Evolutionary conservation across 75 land plant species (phyloP).

Genomic region (Pinus taeda): DNA sequence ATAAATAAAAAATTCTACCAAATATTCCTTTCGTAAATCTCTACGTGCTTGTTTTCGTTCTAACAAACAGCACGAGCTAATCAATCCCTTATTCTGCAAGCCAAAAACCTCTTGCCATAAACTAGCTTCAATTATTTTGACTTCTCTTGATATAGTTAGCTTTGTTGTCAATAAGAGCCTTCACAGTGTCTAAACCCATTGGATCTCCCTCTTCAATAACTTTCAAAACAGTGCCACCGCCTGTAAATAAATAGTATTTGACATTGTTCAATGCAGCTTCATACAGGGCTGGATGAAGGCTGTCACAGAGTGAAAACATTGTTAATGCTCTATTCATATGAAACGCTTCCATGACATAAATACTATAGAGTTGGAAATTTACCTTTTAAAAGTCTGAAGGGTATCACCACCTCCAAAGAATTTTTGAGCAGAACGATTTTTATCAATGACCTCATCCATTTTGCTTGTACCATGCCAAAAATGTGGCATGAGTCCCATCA

Average conservation of each 20-base stretch:
- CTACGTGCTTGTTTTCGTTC: no score
- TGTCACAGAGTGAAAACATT: slow-evolving; percentile 3
- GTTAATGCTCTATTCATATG: no score
- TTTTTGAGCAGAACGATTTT: slow-evolving; percentile 41
- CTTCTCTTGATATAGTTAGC: neutral
- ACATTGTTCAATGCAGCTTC: slow-evolving; percentile 40
- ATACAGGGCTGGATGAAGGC: slow-evolving; percentile 39
- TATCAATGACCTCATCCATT: slow-evolving; percentile 49
- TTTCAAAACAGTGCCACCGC: slow-evolving; percentile 50
- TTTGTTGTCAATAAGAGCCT: slow-evolving; percentile 36
- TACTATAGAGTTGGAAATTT: neutral
- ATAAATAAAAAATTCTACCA: no score
- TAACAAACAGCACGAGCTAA: no score
- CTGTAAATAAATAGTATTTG: slow-evolving; percentile 51
- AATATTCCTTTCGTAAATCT: no score
- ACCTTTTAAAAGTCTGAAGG: slow-evolving; percentile 58
- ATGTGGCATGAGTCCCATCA: slow-evolving; percentile 51
- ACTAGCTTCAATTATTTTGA: neutral
- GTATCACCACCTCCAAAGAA: slow-evolving; percentile 59
- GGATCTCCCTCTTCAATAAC: slow-evolving; percentile 50
- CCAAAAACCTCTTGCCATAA: no score
- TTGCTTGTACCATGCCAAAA: slow-evolving; percentile 61
- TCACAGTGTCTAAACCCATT: slow-evolving; percentile 36
- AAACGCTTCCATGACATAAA: no score
- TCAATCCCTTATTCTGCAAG: no score